Percentiles rank a stretch among this genome's conserved stretches.
phyloP scores from a whole-genome alignment of 306 rosid genomes.

The Hippophae gyantsensis region DNA sequence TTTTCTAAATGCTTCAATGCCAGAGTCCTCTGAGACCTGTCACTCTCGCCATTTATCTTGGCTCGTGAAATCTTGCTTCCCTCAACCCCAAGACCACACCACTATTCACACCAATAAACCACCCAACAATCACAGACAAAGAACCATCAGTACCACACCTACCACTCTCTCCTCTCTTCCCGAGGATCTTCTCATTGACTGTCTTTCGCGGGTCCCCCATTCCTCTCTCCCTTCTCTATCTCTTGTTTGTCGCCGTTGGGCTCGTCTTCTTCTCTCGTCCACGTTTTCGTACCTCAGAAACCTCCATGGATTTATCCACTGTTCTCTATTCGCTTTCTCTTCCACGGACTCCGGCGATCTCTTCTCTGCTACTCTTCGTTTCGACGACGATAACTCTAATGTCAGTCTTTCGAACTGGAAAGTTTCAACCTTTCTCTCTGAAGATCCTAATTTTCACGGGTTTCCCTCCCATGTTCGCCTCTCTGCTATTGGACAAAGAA shows the following conservation, averaged over 20 bases:
- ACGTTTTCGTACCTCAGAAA: constrained; percentile 54
- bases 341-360: constrained; percentile 37
- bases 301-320: constrained; percentile 30
- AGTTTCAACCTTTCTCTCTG: constrained; percentile 26
- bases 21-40: constrained; percentile 33
- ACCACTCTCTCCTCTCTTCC: constrained; percentile 51
- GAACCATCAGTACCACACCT: constrained; percentile 6
- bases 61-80: constrained; percentile 66
- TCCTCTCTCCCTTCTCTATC: constrained; percentile 40
- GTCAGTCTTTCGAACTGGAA: constrained; percentile 32
- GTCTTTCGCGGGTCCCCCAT: constrained; percentile 41
- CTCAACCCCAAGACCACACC: constrained; percentile 31
- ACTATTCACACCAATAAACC: not conserved
- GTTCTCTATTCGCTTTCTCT: constrained; percentile 33
- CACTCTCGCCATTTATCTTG: constrained; percentile 73
- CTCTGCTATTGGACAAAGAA: constrained; percentile 35
- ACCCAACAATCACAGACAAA: not conserved
- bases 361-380: constrained; percentile 30
- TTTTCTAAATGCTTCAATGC: no score
- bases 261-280: constrained; percentile 39
- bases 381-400: constrained; percentile 1
- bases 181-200: constrained; percentile 53
- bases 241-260: constrained; percentile 56
- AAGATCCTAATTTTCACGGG: constrained; percentile 19
- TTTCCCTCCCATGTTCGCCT: constrained; percentile 47